A percentile compares a stretch with the other conserved stretches of the same genome.
phyloP scores from a whole-genome alignment of 495 filamentous ascomycete species.

The Penicillium soppii region DNA sequence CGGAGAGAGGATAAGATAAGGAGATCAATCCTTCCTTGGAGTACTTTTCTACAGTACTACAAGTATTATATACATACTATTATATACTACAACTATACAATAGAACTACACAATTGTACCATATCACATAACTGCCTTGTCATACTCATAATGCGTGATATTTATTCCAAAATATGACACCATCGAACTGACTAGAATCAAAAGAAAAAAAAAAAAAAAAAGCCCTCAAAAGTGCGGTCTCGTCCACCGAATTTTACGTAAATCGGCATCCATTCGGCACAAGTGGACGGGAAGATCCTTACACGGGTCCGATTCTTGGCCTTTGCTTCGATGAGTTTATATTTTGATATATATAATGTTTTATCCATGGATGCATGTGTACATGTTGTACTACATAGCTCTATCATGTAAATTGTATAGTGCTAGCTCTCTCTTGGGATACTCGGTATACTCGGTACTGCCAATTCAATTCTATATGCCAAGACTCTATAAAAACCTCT shows the following conservation, averaged over 20 bases:
- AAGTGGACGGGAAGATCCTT: conserved; percentile 22
- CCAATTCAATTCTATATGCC: too few relatives aligned
- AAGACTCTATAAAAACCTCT: not conserved
- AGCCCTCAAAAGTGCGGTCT: conserved; percentile 1
- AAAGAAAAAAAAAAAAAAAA: not conserved
- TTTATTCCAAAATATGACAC: conserved; percentile 9
- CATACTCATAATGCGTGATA: not conserved
- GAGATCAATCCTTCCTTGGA: not conserved
- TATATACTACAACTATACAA: not conserved
- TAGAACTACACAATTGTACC: too few relatives aligned
- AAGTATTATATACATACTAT: conserved; percentile 15
- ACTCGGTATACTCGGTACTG: too few relatives aligned
- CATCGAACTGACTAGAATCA: conserved; percentile 2
- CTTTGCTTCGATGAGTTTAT: conserved; percentile 6
- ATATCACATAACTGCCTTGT: too few relatives aligned
- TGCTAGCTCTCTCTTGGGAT: too few relatives aligned
- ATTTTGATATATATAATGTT: too few relatives aligned
- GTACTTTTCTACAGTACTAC: too few relatives aligned
- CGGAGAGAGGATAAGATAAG: conserved; percentile 10
- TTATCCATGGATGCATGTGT: too few relatives aligned
- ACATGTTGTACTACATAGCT: too few relatives aligned
- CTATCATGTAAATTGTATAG: too few relatives aligned
- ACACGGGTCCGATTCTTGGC: conserved; percentile 15
- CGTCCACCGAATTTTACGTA: conserved; percentile 33
- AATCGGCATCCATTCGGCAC: conserved; percentile 27